Base-by-base conservation (phyloP, 2,329 filamentous ascomycete species). In the Colletotrichum scovillei region DNA sequence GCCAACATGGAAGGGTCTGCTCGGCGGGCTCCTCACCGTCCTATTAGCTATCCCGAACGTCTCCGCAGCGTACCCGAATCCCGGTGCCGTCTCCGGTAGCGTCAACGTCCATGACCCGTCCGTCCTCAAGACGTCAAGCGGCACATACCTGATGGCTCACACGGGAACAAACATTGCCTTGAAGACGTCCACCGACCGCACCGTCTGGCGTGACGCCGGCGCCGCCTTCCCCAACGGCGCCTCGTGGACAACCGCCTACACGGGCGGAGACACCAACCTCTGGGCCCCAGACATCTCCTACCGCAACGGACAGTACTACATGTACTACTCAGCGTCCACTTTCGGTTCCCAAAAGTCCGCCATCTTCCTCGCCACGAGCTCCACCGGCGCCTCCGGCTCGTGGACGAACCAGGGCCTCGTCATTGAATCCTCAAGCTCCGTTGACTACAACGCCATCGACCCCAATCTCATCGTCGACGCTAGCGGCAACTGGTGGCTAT, bases 231-330 rank as follows among this genome's bases (percentile, higher is more conserved):
- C 80, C 16, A 76, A 75, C 30, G 80, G 80, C 2, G 79, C 80
- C 7, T 74, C 80, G 0, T 81, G 80, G 80, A 81, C 80, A 0
- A 79, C 77, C 0, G 67, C 76, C 19, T 81, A 81, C 58, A 81
- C 79, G 30, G 69, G 72, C 3, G 79, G 78, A 32, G 78, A 77
- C 1, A 75, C 72, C 70, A 81, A 81, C 53, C 80, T 81, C 42
- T 84, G 72, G 88, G 90, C 90, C 0, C 90, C 90, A 0, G 89
- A 92, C 76, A 86, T 89, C 6, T 81, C 84, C 1, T 81, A 78
- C 74, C 79, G 76, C 32, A 78, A 81, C 63, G 78, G 77, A 0
- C 69, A 77, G 69, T 81, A 80, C 76, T 81, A 78, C 46, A 58
- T 81, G 35, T 81, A 81, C 78, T 81, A 81, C 75, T 81, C 80